Evolutionary conservation across 805 yeast species (phyloP).

Genomic region (Starmerella scarabaei): DNA sequence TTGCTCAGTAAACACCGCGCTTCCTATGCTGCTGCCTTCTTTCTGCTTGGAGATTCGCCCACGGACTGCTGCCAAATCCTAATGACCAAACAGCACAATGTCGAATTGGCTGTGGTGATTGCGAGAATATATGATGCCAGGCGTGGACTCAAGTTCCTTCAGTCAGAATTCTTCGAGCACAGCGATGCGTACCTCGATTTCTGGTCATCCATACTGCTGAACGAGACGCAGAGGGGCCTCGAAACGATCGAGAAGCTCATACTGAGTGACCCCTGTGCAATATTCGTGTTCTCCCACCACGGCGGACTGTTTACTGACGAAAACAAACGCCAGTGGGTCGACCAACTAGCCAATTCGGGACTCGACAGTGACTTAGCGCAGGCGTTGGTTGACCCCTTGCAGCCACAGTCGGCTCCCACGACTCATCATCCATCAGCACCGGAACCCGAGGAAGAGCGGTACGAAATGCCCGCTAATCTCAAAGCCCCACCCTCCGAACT

Average conservation of each 20-base stretch:
- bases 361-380: not conserved
- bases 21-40: conserved; percentile 79
- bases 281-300: conserved; percentile 1
- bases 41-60: conserved; percentile 60
- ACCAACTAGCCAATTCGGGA: not conserved
- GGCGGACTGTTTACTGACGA: conserved; percentile 3
- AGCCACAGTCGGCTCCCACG: not conserved
- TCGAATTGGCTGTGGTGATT: conserved; percentile 64
- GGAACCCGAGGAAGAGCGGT: conserved; percentile 31
- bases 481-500: conserved; percentile 39
- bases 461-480: conserved; percentile 4
- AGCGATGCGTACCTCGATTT: conserved; percentile 5
- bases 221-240: conserved; percentile 3
- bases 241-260: not conserved
- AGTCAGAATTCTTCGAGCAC: conserved; percentile 16
- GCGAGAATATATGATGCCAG: conserved; percentile 58
- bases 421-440: not conserved
- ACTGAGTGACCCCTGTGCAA: not conserved
- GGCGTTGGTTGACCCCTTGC: not conserved
- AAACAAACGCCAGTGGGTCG: not conserved
- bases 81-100: conserved; percentile 51
- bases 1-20: conserved; percentile 77
- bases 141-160: conserved; percentile 36
- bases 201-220: conserved; percentile 20
- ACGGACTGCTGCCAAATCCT: conserved; percentile 69